Evolutionary conservation across 495 filamentous ascomycete genomes (phyloP).

Genomic region (Aspergillus haitiensis): DNA sequence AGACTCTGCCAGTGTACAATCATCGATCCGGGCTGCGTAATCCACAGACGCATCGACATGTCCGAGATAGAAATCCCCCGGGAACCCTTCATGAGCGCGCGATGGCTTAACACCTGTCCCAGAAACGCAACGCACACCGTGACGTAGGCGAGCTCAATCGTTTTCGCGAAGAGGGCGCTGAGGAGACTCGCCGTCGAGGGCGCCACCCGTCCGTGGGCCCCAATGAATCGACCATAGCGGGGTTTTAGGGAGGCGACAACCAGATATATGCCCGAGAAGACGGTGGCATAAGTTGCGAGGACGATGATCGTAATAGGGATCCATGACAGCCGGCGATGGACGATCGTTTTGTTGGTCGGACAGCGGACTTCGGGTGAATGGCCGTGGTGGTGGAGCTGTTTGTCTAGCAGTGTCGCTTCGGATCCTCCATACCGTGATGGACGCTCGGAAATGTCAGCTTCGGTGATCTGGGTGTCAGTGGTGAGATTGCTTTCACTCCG

Average conservation of each 20-base stretch:
- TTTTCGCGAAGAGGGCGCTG: conserved; percentile 66
- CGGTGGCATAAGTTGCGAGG: conserved; percentile 65
- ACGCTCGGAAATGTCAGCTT: background rate
- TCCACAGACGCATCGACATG: conserved; percentile 63
- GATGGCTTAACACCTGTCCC: conserved; percentile 67
- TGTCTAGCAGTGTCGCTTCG: conserved; percentile 3
- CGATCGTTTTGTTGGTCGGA: conserved; percentile 20
- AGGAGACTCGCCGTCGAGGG: conserved; percentile 61
- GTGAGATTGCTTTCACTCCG: conserved; percentile 7
- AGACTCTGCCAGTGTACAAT: conserved; percentile 65
- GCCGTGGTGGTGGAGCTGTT: background rate
- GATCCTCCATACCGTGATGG: conserved; percentile 4
- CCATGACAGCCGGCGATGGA: conserved; percentile 52
- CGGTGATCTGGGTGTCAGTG: background rate
- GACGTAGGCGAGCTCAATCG: conserved; percentile 73
- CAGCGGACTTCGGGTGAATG: background rate
- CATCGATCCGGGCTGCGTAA: conserved; percentile 64
- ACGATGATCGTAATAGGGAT: conserved; percentile 56
- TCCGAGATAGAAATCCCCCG: conserved; percentile 69
- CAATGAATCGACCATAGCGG: conserved; percentile 56
- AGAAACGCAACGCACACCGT: conserved; percentile 73
- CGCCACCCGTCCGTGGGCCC: conserved; percentile 45
- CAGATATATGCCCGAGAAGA: conserved; percentile 65
- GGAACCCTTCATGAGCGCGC: conserved; percentile 56
- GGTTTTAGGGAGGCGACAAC: conserved; percentile 58